These are phyloP conservation scores for Penicillium sp. DNA, from an alignment of 2,329 filamentous ascomycete species.

Conservation along the genomic window DNA sequence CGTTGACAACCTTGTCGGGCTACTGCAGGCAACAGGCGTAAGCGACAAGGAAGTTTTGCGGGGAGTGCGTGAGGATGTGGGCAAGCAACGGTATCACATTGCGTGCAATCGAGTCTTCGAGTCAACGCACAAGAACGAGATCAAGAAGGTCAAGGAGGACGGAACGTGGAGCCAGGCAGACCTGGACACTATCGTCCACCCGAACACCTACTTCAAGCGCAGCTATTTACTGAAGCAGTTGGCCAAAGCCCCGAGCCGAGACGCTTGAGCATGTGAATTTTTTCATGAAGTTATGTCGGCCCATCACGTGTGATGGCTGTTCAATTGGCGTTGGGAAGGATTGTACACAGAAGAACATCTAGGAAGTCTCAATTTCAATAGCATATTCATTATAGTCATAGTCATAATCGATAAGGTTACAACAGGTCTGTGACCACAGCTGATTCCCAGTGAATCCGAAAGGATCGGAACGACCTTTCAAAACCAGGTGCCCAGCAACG, in stretches of 20 bases:
- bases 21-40: constrained; percentile 78
- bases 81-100: constrained; percentile 85
- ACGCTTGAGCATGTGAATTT: constrained; percentile 38
- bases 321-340: constrained; percentile 18
- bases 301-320: constrained; percentile 11
- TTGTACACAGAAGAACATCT: constrained; percentile 12
- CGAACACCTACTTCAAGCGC: constrained; percentile 96
- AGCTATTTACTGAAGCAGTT: constrained; percentile 86
- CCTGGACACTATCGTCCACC: constrained; percentile 92
- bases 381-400: not conserved
- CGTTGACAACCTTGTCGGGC: constrained; percentile 73
- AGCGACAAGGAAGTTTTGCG: constrained; percentile 73
- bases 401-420: not conserved
- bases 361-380: constrained; percentile 3
- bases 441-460: constrained; percentile 68
- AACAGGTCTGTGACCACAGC: constrained; percentile 59
- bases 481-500: constrained; percentile 71
- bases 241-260: constrained; percentile 48
- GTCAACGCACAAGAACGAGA: constrained; percentile 72
- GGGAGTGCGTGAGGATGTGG: constrained; percentile 83
- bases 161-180: constrained; percentile 69
- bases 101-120: constrained; percentile 97
- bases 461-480: constrained; percentile 63
- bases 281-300: constrained; percentile 52
- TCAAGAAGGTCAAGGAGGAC: constrained; percentile 74